A percentile compares a stretch with the other conserved stretches of the same genome.
Conservation (phyloP, 805 yeast species). For the Tetrapisispora namnaoensis region DNA sequence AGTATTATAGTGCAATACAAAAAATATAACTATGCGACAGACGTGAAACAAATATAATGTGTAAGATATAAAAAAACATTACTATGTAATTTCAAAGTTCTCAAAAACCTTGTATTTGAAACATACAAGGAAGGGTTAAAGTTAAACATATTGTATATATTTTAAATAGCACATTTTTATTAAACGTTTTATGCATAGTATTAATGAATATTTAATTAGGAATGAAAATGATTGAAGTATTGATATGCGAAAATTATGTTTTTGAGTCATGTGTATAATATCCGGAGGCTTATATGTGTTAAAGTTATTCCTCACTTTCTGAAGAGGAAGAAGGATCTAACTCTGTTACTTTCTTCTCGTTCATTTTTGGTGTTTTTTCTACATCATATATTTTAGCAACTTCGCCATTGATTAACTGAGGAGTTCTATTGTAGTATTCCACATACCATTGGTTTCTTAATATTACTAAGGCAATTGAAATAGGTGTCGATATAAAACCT, state of each 20-base stretch:
- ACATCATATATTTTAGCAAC: not conserved
- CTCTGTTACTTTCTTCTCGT: not conserved
- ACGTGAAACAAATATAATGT: not conserved
- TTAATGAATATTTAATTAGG: not conserved
- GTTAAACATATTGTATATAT: no score
- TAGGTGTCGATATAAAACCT: conserved; percentile 13
- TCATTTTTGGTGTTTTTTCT: not conserved
- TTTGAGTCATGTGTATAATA: not conserved
- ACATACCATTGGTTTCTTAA: conserved; percentile 9
- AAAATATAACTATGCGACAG: not conserved
- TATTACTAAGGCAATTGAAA: conserved; percentile 10
- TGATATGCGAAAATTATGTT: not conserved
- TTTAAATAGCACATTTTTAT: no score
- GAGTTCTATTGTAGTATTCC: not conserved
- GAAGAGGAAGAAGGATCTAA: not conserved
- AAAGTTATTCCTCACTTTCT: not conserved
- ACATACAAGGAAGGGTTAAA: no score
- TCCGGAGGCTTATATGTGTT: not conserved
- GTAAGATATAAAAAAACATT: no score
- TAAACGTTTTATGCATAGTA: not conserved
- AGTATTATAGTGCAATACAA: not conserved
- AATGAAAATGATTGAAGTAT: not conserved
- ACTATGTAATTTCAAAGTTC: no score
- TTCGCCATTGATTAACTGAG: not conserved
- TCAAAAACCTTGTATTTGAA: no score